Evolutionary conservation across 1,284 basidiomycete species (phyloP).

Genomic region (Heterobasidion irregulare): DNA sequence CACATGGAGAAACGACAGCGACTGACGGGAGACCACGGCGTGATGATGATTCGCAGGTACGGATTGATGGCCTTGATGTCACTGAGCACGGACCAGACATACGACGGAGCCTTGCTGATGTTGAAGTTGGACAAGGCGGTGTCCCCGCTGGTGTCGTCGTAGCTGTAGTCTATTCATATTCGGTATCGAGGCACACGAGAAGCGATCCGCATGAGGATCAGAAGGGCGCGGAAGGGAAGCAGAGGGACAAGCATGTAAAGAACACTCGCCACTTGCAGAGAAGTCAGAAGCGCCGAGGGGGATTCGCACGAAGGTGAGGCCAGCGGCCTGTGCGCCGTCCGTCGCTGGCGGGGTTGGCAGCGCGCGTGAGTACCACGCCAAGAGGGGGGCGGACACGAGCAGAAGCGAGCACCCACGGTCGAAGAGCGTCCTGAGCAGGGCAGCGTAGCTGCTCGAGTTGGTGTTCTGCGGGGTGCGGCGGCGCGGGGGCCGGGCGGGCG

Average conservation of each 20-base stretch:
- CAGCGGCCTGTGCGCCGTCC: conserved; percentile 35
- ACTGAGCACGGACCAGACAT: conserved; percentile 33
- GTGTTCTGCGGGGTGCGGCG: conserved; percentile 25
- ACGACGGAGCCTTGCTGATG: conserved; percentile 34
- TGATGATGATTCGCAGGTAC: conserved; percentile 31
- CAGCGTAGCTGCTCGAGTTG: conserved; percentile 35
- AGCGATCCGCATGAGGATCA: neutral
- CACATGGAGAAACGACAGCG: neutral
- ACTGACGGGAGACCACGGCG: conserved; percentile 45
- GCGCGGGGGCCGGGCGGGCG: too few species aligned
- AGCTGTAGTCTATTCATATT: conserved; percentile 34
- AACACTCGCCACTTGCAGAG: neutral
- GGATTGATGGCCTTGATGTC: conserved; percentile 39
- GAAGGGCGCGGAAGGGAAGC: neutral
- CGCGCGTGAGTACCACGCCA: neutral
- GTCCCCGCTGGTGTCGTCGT: conserved; percentile 35
- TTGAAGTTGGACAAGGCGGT: conserved; percentile 32
- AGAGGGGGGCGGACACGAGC: neutral
- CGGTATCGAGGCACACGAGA: neutral
- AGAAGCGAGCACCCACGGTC: conserved; percentile 24
- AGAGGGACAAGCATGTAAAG: neutral
- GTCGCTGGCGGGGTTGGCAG: conserved; percentile 11
- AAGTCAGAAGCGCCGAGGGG: conserved; percentile 46
- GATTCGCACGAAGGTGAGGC: conserved; percentile 43
- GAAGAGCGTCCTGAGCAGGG: conserved; percentile 35